phyloP scores from a whole-genome alignment of 306 rosid species.

The Cucumis melo region DNA sequence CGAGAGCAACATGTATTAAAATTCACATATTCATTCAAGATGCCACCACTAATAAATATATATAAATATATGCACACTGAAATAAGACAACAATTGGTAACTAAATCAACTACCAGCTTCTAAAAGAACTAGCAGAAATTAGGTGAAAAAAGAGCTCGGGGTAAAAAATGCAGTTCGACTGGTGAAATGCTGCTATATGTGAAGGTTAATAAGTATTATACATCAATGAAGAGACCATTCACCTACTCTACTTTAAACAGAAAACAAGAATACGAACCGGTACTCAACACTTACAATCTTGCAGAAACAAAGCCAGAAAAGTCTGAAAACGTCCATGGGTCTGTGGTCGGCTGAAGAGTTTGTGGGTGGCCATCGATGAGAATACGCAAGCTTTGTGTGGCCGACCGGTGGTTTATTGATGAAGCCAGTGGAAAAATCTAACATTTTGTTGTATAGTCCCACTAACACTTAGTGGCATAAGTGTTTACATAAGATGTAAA shows the following conservation, averaged over 20 bases:
- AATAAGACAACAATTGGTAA: neutral
- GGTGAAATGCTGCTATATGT: neutral
- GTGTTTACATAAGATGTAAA: too few relatives aligned
- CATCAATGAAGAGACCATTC: neutral
- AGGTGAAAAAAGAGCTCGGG: neutral
- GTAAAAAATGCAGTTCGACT: neutral
- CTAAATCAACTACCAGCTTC: neutral
- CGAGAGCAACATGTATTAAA: neutral
- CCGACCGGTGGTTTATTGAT: too few relatives aligned
- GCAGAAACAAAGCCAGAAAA: conserved; percentile 49
- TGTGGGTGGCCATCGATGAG: too few relatives aligned
- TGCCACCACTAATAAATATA: neutral
- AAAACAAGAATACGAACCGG: neutral
- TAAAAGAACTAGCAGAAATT: neutral
- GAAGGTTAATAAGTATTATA: neutral
- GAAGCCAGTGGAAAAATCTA: too few relatives aligned
- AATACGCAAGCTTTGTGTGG: too few relatives aligned
- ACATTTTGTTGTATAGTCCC: too few relatives aligned
- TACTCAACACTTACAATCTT: conserved; percentile 40
- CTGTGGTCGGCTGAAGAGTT: too few relatives aligned
- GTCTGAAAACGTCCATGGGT: conserved; percentile 46
- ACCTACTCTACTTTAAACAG: neutral
- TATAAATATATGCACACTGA: neutral
- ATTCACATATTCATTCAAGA: neutral
- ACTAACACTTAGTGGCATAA: too few relatives aligned